Base-by-base conservation (phyloP, 2,329 filamentous ascomycete genomes). In the Helicocarpus griseus region DNA sequence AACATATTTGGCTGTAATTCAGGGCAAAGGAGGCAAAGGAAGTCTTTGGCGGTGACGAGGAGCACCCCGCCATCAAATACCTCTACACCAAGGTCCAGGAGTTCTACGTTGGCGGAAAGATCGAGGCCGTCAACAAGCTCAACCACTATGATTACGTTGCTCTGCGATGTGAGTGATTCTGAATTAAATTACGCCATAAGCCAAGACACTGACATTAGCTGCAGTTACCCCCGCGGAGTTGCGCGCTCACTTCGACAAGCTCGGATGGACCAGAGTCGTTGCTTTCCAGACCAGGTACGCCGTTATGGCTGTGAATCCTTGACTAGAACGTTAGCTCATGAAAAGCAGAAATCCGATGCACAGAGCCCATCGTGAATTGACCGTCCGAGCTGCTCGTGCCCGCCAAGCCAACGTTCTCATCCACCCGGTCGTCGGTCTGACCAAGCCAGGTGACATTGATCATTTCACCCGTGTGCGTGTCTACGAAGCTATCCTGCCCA, bases 101-200 rank as follows among this genome's bases (percentile, higher is more conserved):
- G 55, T 94, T 84, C 72, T 97, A 97, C 72, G 81, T 98, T 56
- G 93, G 93, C 67, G 93, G 93, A 69, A 96, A 94, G 81, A 76
- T 98, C 58, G 88, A 97, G 69, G 93, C 93, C 56, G 84, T 98
- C 69, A 91, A 91, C 80, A 86, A 89, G 61, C 80, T 95, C 55
- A 89, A 94, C 76, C 93, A 98, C 79, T 98, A 98, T 77, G 93
- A 98, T 77, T 97, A 97, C 76, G 88, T 97, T 61, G 93, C 87
- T 65, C 82, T 97, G 54, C 84, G 93, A 77, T 97, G 87, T 88
- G 78, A 72, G 85, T 71, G 49, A 28, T 26, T 19, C 13, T 28
- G 35, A 38, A 47, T 31, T 54, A 19, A 29, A 28, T 8, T 41
- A 48, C 39, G 13, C 39, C 22, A 26, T 21, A 43, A 21, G n/a